Base-by-base conservation (phyloP, 2,329 filamentous ascomycete species). In the Nothophoma quercina region DNA sequence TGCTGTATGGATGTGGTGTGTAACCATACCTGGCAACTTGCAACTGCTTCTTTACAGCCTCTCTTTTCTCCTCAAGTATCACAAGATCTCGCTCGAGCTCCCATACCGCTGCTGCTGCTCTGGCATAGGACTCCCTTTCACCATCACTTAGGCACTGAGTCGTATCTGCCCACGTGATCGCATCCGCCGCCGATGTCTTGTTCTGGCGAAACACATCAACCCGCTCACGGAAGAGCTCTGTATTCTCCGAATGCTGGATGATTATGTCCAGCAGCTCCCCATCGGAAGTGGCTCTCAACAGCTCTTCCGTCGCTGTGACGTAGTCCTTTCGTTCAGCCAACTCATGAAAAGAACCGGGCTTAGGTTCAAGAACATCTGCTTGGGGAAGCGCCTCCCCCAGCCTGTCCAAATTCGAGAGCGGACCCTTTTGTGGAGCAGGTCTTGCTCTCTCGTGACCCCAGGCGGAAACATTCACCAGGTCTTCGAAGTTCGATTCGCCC, bases 31-130 rank as follows among this genome's bases (percentile, higher is more conserved):
- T 13, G 2, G 42, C 30, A 1, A 13, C 25, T 4, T 39, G 26
- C 7, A 25, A 12, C 6, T 28, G 38, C 4, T 10, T 10, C 8
- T 7, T 29, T 3, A 35, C 12, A 8, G 38, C 12, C 7, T 48
- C 3, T 7, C 29, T 26, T 0, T 32, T 29, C 7, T 22, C 23
- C 4, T 48, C 32, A 22, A 48, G 22, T 5, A 16, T 34, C 5
- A 32, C 12, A 8, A 48, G 26, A 21, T 48, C 43, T 22, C 28
- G 32, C 28, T 53, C n/a, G 16, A 48, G 22, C 28, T 48, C 39
- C 44, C 25, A 48, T 7, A 19, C 43, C 15, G 39, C 38, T 1
- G 38, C 39, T n/a, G 29, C 38, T 4, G 21, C 36, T 2, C 8
- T 29, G 12, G 33, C 40, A 5, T 19, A 13, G 3, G 7, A 18